Conservation (phyloP, 2,329 filamentous ascomycete genomes). For the Trichophyton mentagrophytes region DNA sequence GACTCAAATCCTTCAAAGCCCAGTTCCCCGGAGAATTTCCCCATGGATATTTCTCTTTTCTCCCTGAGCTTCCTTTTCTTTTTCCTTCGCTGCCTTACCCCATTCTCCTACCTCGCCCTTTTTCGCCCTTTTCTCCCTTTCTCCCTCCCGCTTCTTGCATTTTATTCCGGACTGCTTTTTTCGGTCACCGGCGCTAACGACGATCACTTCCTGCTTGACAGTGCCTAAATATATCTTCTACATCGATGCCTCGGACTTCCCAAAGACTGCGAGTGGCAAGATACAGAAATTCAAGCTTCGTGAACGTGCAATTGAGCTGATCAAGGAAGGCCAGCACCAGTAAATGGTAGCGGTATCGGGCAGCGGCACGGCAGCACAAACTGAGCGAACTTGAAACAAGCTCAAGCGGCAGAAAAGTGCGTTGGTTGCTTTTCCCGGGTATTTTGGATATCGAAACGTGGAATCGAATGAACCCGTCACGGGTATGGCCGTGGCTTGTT, state of each 20-base stretch:
- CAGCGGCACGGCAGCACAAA: not conserved
- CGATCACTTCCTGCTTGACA: constrained; percentile 15
- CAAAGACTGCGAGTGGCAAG: constrained; percentile 93
- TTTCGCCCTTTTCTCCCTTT: not conserved
- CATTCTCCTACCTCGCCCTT: not conserved
- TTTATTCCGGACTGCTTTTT: not conserved
- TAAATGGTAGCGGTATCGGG: too few species aligned
- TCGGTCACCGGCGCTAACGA: not conserved
- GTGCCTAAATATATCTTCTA: constrained; percentile 87
- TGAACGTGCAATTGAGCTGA: constrained; percentile 46
- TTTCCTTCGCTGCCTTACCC: not conserved
- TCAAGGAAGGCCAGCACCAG: constrained; percentile 25
- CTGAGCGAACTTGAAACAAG: not conserved
- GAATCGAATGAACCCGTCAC: not conserved
- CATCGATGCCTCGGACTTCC: constrained; percentile 54
- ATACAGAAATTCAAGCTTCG: constrained; percentile 86
- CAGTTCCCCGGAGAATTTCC: constrained; percentile 1
- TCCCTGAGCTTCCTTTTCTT: not conserved
- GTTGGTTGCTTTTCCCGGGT: not conserved
- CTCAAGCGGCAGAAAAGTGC: not conserved
- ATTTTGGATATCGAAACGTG: not conserved
- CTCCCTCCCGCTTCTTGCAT: not conserved
- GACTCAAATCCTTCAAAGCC: not conserved
- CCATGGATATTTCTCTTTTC: not conserved
- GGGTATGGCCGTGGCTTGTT: not conserved